A percentile compares a stretch with the other conserved stretches of the same genome.
These are phyloP conservation scores for Paspalum notatum DNA, from an alignment of 176 grass and related monocot genomes.

Conservation along the genomic window DNA sequence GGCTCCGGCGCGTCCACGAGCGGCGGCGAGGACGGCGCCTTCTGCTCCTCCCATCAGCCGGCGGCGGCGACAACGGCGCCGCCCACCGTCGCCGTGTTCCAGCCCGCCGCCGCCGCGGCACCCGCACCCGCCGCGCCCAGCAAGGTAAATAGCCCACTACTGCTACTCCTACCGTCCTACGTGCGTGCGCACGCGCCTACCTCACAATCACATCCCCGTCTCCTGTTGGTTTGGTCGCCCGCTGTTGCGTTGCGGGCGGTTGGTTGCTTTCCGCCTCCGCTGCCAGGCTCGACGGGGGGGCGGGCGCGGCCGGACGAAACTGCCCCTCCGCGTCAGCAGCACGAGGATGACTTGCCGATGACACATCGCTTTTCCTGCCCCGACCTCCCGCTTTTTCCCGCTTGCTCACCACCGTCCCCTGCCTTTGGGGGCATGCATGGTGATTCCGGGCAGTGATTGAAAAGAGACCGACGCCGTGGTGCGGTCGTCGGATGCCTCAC, in stretches of 20 bases:
- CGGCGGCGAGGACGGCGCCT: slow-evolving; percentile 62
- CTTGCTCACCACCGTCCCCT: neutral
- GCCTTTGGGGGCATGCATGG: neutral
- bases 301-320: slow-evolving; percentile 17
- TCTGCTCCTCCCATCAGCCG: slow-evolving; percentile 37
- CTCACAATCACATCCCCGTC: neutral
- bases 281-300: neutral
- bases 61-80: neutral
- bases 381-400: slow-evolving; percentile 41
- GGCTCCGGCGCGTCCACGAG: slow-evolving; percentile 57
- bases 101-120: neutral
- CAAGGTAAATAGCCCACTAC: slow-evolving; percentile 29
- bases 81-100: neutral
- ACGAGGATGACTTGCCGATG: slow-evolving; percentile 45
- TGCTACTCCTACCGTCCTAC: neutral
- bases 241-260: slow-evolving; percentile 17
- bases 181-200: neutral
- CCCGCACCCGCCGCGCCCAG: neutral
- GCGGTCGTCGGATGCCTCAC: slow-evolving; percentile 7
- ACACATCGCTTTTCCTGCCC: slow-evolving; percentile 53
- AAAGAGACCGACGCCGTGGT: neutral
- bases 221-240: neutral
- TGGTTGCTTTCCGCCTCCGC: slow-evolving; percentile 27
- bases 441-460: neutral
- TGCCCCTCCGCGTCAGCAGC: slow-evolving; percentile 46